These are phyloP conservation scores for Mortierella sp. DNA, from an alignment of 371 early-diverging fungal genomes.

Conservation along the genomic window DNA sequence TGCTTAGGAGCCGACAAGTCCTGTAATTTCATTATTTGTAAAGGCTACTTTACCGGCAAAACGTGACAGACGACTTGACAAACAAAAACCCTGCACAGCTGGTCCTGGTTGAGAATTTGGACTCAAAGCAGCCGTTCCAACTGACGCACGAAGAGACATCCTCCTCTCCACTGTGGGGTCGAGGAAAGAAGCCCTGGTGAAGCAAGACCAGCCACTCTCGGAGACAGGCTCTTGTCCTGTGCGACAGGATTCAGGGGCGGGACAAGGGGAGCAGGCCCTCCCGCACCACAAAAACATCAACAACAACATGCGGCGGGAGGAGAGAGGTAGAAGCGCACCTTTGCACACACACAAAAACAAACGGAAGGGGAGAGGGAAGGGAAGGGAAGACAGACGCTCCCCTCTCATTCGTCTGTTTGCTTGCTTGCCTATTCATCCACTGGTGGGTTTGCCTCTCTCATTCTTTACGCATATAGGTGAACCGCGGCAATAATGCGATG, in stretches of 20 bases:
- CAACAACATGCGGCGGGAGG: not conserved
- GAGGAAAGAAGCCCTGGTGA: not conserved
- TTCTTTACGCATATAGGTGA: too few species aligned
- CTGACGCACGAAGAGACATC: not conserved
- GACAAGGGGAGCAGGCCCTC: not conserved
- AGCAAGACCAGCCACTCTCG: not conserved
- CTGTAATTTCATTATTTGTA: not conserved
- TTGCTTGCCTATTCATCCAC: not conserved
- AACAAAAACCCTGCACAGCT: too few species aligned
- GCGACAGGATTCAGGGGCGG: constrained; percentile 1
- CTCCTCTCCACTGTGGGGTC: not conserved
- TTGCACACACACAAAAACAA: constrained; percentile 4
- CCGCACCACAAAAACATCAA: not conserved
- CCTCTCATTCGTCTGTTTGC: not conserved
- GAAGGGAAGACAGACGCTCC: not conserved
- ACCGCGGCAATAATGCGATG: too few species aligned
- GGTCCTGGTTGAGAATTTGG: too few species aligned
- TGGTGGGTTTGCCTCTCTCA: too few species aligned
- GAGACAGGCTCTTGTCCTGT: not conserved
- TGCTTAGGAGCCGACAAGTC: not conserved
- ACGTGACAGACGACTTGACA: too few species aligned
- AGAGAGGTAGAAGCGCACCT: not conserved
- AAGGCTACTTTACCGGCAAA: too few species aligned
- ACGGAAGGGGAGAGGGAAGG: too few species aligned
- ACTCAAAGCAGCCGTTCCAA: not conserved